Percentiles rank a stretch among this genome's conserved stretches.
Evolutionary conservation across 202 grass and related monocot genomes (phyloP).

Genomic region (Brachypodium distachyon): DNA sequence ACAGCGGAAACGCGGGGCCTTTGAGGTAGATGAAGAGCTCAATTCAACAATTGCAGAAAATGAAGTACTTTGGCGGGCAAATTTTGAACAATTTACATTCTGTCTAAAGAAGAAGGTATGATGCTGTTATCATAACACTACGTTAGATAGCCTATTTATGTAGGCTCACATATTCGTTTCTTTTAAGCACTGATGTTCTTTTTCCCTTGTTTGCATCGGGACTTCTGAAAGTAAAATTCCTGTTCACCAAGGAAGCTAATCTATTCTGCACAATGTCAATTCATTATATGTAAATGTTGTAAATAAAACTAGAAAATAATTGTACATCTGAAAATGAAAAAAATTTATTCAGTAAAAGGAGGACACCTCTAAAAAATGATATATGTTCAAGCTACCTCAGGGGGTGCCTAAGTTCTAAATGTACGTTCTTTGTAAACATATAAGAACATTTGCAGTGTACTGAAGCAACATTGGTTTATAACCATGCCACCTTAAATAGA

Average conservation of each 20-base stretch:
- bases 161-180: not conserved
- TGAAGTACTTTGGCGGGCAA: conserved; percentile 76
- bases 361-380: not conserved
- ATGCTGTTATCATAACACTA: not conserved
- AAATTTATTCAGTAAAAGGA: not conserved
- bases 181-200: not conserved
- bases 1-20: conserved; percentile 66
- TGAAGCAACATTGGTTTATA: not conserved
- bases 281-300: not conserved
- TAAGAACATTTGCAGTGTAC: not conserved
- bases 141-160: not conserved
- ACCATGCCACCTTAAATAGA: not conserved
- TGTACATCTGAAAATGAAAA: not conserved
- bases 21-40: conserved; percentile 71
- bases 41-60: conserved; percentile 53
- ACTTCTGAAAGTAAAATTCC: conserved; percentile 1
- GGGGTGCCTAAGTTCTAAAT: no score
- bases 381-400: no score
- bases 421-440: not conserved
- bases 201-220: not conserved
- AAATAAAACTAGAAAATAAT: not conserved
- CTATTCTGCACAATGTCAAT: not conserved
- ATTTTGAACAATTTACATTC: conserved; percentile 68
- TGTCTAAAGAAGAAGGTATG: conserved; percentile 81
- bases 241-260: not conserved